Percentiles rank a stretch among this genome's conserved stretches.
Evolutionary conservation across 139 green algal species (phyloP).

Genomic region (Micractinium sp.): DNA sequence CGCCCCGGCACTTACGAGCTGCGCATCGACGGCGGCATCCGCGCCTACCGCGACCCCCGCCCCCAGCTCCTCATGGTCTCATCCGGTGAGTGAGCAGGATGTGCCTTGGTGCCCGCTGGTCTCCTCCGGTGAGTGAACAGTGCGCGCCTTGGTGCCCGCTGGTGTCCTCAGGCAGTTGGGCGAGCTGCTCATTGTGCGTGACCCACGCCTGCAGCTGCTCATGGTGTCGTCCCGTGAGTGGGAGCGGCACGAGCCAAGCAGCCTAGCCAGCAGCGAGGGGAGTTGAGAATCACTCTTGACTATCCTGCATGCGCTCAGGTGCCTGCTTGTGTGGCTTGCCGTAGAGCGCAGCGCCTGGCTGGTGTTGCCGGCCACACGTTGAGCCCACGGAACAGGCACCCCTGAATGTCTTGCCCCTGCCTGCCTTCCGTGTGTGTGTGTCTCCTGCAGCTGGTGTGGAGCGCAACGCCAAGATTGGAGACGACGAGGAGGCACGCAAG

Average conservation of each 20-base stretch:
- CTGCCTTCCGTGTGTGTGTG: not conserved
- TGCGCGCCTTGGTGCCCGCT: too few relatives aligned
- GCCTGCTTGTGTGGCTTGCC: too few relatives aligned
- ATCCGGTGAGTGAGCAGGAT: not conserved
- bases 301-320: too few relatives aligned
- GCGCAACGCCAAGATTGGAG: constrained; percentile 84
- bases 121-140: not conserved
- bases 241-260: too few relatives aligned
- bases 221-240: not conserved
- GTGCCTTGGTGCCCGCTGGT: too few relatives aligned
- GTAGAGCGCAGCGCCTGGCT: too few relatives aligned
- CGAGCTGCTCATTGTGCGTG: too few relatives aligned
- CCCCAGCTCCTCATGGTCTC: constrained; percentile 52
- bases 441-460: constrained; percentile 71
- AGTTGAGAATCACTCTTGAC: too few relatives aligned
- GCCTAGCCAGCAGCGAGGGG: too few relatives aligned
- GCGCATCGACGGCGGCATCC: constrained; percentile 71
- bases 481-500: constrained; percentile 70
- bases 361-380: too few relatives aligned
- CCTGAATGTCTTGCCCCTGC: not conserved
- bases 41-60: constrained; percentile 60
- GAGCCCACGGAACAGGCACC: not conserved
- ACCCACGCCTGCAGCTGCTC: not conserved
- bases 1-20: constrained; percentile 70
- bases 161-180: too few relatives aligned